Base-by-base conservation (phyloP, 1,284 basidiomycete species). In the Golubevia sp. region DNA sequence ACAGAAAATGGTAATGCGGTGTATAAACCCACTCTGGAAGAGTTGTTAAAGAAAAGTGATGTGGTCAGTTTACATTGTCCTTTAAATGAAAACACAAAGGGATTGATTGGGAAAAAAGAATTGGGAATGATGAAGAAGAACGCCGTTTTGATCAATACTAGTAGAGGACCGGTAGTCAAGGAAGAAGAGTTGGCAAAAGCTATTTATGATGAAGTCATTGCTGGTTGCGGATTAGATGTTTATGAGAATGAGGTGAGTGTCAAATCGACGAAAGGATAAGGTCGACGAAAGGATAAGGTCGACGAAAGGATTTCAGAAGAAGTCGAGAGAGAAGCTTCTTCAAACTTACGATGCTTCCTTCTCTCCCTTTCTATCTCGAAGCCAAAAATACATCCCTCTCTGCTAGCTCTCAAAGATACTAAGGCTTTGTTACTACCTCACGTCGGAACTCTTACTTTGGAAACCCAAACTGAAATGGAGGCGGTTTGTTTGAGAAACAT, bases 21-120 rank as follows among this genome's bases (percentile, higher is more conserved):
- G 51, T 78, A 79, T 56, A 62, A 71, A 20, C 38, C 52, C 2
- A 65, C 73, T 0, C 82, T 87, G 15, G 79, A 84, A 6, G 82
- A 84, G 30, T 76, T 88, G 11, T 77, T 87, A 1, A 55, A 56
- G 0, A 44, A 61, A 7, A 72, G 82, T 21, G 86, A 88, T 67
- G 82, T 87, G 15, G 70, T 88, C n/a, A 84, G 83, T 18, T 63
- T 88, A 1, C 85, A 87, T 70, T 86, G 86, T 64, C 87, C 86
- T 0, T 72, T 86, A 20, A 85, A 82, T n/a, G 73, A 82, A 0
- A 49, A 69, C 7, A 87, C 86, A 5, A 64, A 72, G 11, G 74
- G 83, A 11, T 60, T 87, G 57, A 85, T 88, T 30, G 77, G 82
- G 0, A 63, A 62, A 15, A 52, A 59, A 3, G 76, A 87, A 67